These are phyloP conservation scores for Geranium rotundifolium DNA, from an alignment of 345 rosid species.

Conservation along the genomic window DNA sequence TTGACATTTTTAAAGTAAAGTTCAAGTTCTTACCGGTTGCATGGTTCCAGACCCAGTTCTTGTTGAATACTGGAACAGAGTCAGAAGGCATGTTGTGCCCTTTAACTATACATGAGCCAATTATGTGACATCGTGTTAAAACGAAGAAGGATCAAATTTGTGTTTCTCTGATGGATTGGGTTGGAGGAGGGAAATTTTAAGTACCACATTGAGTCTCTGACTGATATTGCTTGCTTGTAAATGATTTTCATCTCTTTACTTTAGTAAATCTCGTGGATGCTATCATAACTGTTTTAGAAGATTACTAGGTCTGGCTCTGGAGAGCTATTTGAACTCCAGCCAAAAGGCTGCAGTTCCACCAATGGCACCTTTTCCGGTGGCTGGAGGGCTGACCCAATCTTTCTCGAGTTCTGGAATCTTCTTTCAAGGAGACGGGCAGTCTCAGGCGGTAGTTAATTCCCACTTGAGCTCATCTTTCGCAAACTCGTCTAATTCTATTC, in stretches of 20 bases:
- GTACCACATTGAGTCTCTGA: too few relatives aligned
- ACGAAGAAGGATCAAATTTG: too few relatives aligned
- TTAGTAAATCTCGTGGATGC: too few relatives aligned
- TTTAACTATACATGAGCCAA: slow-evolving; percentile 18
- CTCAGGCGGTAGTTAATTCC: slow-evolving; percentile 75
- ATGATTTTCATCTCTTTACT: too few relatives aligned
- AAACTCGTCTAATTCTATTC: slow-evolving; percentile 63
- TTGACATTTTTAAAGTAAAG: too few relatives aligned
- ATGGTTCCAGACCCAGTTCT: slow-evolving; percentile 32
- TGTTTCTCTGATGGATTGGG: too few relatives aligned
- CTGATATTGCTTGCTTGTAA: background rate
- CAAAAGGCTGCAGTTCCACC: slow-evolving; percentile 45
- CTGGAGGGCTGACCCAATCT: slow-evolving; percentile 77
- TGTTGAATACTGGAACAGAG: slow-evolving; percentile 30
- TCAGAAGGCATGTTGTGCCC: slow-evolving; percentile 17
- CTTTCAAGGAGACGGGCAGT: slow-evolving; percentile 94
- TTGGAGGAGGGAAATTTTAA: too few relatives aligned
- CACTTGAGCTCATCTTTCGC: slow-evolving; percentile 74
- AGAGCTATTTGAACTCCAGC: slow-evolving; percentile 57
- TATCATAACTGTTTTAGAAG: slow-evolving; percentile 11
- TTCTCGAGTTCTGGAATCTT: slow-evolving; percentile 89
- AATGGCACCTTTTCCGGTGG: slow-evolving; percentile 69
- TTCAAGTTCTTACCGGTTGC: slow-evolving; percentile 10
- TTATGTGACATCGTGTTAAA: background rate
- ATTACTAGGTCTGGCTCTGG: slow-evolving; percentile 48